phyloP scores from a whole-genome alignment of 176 grass and related monocot species.

The Lolium rigidum region DNA sequence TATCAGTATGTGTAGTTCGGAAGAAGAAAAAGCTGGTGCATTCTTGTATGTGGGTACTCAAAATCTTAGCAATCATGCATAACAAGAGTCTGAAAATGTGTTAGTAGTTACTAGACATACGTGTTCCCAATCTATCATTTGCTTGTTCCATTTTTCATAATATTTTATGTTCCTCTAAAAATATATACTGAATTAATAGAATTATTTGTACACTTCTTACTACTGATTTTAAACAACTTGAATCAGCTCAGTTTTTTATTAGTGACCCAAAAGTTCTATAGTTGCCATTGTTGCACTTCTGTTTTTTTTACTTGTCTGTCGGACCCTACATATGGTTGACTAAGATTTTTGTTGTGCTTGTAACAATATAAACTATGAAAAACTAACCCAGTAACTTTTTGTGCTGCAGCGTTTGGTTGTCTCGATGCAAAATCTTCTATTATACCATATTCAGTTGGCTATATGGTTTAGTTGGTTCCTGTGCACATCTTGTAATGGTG shows the following conservation, averaged over 20 bases:
- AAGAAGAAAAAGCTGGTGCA: not conserved
- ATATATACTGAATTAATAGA: conserved; percentile 2
- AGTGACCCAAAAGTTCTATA: not conserved
- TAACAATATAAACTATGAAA: not conserved
- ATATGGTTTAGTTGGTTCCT: conserved; percentile 89
- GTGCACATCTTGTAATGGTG: conserved; percentile 88
- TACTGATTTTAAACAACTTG: not conserved
- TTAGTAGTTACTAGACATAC: not conserved
- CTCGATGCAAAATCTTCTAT: conserved; percentile 86
- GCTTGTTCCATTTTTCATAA: not conserved
- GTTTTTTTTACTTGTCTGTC: not conserved
- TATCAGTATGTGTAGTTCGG: not conserved
- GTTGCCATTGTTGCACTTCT: not conserved
- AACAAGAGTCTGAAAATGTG: not conserved
- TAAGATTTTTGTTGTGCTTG: not conserved
- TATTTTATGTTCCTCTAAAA: conserved; percentile 12
- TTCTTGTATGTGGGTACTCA: conserved; percentile 18
- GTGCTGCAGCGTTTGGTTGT: conserved; percentile 67
- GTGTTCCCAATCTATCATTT: not conserved
- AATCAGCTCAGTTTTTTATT: not conserved
- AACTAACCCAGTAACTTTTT: conserved; percentile 36
- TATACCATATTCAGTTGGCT: conserved; percentile 94
- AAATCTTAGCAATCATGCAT: not conserved
- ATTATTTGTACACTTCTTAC: not conserved
- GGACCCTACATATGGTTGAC: not conserved